Evolutionary conservation across 495 filamentous ascomycete species (phyloP), one percentile per base, ranked within the genome.

Genomic region (Penicillium simplicissimum): DNA sequence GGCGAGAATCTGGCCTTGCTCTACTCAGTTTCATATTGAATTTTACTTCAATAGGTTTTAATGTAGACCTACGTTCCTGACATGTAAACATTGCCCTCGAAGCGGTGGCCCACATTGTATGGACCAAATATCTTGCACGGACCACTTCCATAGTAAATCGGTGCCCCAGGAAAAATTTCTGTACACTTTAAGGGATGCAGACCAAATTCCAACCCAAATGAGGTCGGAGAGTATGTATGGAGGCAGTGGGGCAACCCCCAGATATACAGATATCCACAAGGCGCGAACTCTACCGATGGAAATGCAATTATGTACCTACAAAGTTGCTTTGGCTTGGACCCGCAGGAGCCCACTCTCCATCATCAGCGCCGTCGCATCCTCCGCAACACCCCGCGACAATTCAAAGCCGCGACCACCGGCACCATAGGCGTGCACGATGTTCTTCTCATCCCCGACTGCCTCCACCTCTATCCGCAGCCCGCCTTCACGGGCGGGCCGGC

Each of bases 351-450:
- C 71, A 58, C 62, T 62, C 58, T 68, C 67, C 28, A 65, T 34
- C 71, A 79, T 75, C 66, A 77, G 55, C 2, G 42, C 55, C 2
- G 68, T 57, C 15, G 75, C 68, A 64, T 78, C 76, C 58, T 77
- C 77, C 4, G 77, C 77, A 31, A 81, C 71, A 4, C 77, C 77
- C 62, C 71, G 67, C 31, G 77, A 80, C 28, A 79, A 47, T 64
- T 79, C 77, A 58, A 80, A 88, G 0, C 86, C 86, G 37, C 86
- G 73, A 7, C 86, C 86, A 14, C 85, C 86, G 57, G 84, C 73
- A 14, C 86, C 86, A 68, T 88, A 89, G 7, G 83, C 86, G 77
- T 89, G 86, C 42, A 89, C 79, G 17, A 88, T 70, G 9, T 38
- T 54, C 23, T 63, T 63, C 1, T 60, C 69, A 15, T 61, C 65